These are phyloP conservation scores for Myxozyma udenii DNA, from an alignment of 805 yeast genomes.

Conservation along the genomic window DNA sequence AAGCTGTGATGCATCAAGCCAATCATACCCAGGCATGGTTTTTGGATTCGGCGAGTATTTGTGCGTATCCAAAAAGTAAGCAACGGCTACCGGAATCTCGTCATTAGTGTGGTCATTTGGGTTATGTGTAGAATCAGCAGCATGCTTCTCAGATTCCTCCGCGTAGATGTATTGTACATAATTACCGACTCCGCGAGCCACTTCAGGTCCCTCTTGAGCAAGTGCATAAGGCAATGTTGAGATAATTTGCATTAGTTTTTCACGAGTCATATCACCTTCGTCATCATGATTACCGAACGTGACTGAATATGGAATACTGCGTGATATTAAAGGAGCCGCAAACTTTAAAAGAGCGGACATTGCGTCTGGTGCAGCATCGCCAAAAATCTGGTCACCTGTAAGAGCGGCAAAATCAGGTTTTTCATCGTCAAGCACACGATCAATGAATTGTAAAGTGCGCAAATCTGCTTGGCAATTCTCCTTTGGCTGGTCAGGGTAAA, in stretches of 20 bases:
- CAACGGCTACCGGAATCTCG: constrained; percentile 39
- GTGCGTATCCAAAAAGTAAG: constrained; percentile 85
- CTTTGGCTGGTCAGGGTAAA: constrained; percentile 35
- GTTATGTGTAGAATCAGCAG: constrained; percentile 26
- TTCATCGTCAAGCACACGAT: constrained; percentile 65
- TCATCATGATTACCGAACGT: constrained; percentile 94
- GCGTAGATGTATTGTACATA: constrained; percentile 57
- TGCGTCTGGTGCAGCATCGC: constrained; percentile 74
- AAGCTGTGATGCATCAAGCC: constrained; percentile 70
- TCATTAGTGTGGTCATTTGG: neutral
- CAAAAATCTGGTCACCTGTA: constrained; percentile 91
- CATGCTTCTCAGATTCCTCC: constrained; percentile 41
- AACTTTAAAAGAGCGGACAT: constrained; percentile 79
- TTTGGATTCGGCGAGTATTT: constrained; percentile 64
- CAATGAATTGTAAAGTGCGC: constrained; percentile 60
- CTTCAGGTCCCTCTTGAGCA: constrained; percentile 60
- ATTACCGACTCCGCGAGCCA: constrained; percentile 80
- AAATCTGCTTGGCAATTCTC: constrained; percentile 73
- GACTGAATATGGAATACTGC: constrained; percentile 78
- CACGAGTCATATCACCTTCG: constrained; percentile 67
- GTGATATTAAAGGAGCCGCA: constrained; percentile 60
- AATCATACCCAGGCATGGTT: constrained; percentile 65
- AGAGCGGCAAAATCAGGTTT: constrained; percentile 80
- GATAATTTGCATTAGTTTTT: constrained; percentile 55
- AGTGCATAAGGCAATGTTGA: constrained; percentile 66